phyloP scores from a whole-genome alignment of 805 yeast species.

The Barnettozyma botsteinii region DNA sequence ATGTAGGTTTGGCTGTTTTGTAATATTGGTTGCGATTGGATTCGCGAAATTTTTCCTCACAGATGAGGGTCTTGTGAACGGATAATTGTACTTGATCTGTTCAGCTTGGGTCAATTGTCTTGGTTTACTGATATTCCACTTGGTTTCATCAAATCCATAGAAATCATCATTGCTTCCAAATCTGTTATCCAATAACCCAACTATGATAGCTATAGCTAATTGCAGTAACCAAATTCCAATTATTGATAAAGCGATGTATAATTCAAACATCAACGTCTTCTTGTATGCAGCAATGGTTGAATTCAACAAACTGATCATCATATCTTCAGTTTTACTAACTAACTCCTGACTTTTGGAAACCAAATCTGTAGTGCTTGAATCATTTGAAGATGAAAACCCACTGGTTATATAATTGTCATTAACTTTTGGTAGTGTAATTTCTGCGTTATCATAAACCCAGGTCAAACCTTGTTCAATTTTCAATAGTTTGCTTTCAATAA shows the following conservation, averaged over 20 bases:
- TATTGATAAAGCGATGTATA: constrained; percentile 40
- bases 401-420: constrained; percentile 28
- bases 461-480: constrained; percentile 64
- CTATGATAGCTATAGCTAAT: constrained; percentile 32
- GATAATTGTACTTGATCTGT: constrained; percentile 17
- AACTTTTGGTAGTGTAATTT: constrained; percentile 51
- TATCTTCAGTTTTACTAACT: constrained; percentile 19
- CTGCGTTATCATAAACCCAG: constrained; percentile 68
- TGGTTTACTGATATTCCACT: constrained; percentile 17
- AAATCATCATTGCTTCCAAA: background rate
- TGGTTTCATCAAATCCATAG: background rate
- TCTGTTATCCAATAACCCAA: constrained; percentile 2
- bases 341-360: constrained; percentile 8
- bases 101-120: constrained; percentile 15
- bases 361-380: constrained; percentile 2
- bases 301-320: constrained; percentile 23
- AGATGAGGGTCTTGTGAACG: constrained; percentile 12
- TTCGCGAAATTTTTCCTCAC: background rate
- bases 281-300: constrained; percentile 30
- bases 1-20: background rate
- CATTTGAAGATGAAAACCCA: constrained; percentile 12
- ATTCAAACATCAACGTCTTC: constrained; percentile 37
- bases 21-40: no score
- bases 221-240: constrained; percentile 45
- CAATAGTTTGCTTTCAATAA: constrained; percentile 66